phyloP scores from a whole-genome alignment of 192 early-diverging fungal species.

The Phycomyces nitens region DNA sequence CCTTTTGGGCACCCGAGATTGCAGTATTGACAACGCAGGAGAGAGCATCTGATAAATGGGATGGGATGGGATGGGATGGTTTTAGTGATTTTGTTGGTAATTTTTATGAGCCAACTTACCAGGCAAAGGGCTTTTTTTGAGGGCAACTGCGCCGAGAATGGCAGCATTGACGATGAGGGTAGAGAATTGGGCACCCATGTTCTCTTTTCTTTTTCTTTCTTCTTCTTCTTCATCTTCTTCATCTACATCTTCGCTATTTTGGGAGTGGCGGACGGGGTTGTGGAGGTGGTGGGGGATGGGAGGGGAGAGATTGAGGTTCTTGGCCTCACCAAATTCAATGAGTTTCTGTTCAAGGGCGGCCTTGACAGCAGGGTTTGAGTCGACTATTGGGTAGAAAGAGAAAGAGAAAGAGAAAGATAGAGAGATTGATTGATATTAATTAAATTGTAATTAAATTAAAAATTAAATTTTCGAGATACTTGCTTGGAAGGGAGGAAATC shows the following conservation, averaged over 20 bases:
- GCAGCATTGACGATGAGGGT: constrained; percentile 41
- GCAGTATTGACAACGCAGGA: constrained; percentile 37
- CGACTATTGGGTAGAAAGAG: constrained; percentile 21
- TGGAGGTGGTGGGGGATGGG: neutral
- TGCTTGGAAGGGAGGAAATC: constrained; percentile 18
- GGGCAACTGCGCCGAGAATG: constrained; percentile 38
- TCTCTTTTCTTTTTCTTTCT: neutral
- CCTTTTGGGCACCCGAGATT: constrained; percentile 27
- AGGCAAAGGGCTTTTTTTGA: constrained; percentile 53
- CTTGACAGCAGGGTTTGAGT: constrained; percentile 12
- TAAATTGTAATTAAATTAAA: neutral
- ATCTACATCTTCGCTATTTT: no score
- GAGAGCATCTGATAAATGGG: constrained; percentile 38
- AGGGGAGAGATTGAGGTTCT: constrained; percentile 8
- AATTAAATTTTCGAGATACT: constrained; percentile 7
- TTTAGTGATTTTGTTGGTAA: no score
- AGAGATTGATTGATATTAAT: constrained; percentile 1
- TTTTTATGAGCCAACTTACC: no score
- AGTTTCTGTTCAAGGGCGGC: constrained; percentile 13
- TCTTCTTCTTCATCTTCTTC: neutral
- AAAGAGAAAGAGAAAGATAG: neutral
- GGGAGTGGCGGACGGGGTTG: neutral
- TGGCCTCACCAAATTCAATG: constrained; percentile 7
- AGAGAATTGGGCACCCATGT: constrained; percentile 7
- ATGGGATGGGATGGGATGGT: no score